These are phyloP conservation scores for Scheffersomyces lignicola DNA, from an alignment of 1,139 yeast genomes.

Conservation along the genomic window DNA sequence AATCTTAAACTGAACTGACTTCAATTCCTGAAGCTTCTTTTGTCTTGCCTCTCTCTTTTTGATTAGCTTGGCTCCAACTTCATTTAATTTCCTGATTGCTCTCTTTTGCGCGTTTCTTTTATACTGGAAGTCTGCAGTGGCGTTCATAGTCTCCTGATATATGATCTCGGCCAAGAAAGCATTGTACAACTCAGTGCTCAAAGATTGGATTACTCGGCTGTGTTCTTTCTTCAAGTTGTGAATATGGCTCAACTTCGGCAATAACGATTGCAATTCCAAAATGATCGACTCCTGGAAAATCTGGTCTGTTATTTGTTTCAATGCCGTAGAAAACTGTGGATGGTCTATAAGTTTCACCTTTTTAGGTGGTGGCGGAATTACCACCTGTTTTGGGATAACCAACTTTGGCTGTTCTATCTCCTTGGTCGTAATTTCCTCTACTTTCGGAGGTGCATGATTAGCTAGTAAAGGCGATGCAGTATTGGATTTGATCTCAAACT, in stretches of 20 bases:
- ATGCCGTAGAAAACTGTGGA: conserved; percentile 19
- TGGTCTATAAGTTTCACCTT: conserved; percentile 17
- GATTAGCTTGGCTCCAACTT: conserved; percentile 24
- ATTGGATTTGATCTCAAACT: conserved; percentile 1
- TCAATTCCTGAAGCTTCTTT: conserved; percentile 45
- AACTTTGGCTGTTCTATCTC: conserved; percentile 2
- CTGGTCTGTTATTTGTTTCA: conserved; percentile 23
- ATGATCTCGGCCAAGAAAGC: conserved; percentile 63
- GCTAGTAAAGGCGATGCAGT: background rate
- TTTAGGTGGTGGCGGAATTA: conserved; percentile 5
- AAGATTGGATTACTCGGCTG: conserved; percentile 28
- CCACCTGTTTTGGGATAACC: conserved; percentile 11
- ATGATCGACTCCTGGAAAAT: conserved; percentile 32
- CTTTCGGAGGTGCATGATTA: too few species aligned
- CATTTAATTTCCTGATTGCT: conserved; percentile 23
- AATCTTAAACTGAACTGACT: conserved; percentile 29
- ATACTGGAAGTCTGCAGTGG: conserved; percentile 38
- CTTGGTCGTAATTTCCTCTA: background rate
- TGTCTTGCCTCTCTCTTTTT: conserved; percentile 22
- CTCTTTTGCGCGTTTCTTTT: conserved; percentile 22
- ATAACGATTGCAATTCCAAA: conserved; percentile 25
- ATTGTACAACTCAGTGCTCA: conserved; percentile 50
- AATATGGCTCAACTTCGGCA: conserved; percentile 24
- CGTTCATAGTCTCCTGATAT: conserved; percentile 40
- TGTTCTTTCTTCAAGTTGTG: conserved; percentile 26